These are phyloP conservation scores for Glycine latifolia DNA, from an alignment of 306 rosid species.

Conservation along the genomic window DNA sequence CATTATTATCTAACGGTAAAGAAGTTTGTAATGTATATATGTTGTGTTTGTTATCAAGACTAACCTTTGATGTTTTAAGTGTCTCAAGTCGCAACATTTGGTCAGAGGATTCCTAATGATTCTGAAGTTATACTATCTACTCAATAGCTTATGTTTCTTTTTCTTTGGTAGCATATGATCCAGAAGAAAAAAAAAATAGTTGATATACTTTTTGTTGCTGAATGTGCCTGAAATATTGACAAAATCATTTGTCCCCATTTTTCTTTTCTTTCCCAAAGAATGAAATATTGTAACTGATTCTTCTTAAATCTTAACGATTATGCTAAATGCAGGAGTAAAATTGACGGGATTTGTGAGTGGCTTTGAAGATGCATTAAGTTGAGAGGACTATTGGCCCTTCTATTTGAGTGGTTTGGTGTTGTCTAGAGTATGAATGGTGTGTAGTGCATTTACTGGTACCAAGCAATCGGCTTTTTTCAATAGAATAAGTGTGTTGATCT, in stretches of 20 bases:
- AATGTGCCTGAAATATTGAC: neutral
- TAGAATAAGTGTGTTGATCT: constrained; percentile 28
- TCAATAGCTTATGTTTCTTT: no score
- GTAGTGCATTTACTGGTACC: constrained; percentile 17
- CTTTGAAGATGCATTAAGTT: constrained; percentile 22
- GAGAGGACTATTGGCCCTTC: constrained; percentile 36
- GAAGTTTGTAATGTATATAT: neutral
- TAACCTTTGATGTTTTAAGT: neutral
- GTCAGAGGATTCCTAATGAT: neutral
- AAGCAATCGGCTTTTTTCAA: neutral
- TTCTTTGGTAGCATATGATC: no score
- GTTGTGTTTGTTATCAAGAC: neutral
- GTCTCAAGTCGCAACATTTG: neutral
- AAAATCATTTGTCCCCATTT: neutral
- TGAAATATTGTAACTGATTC: neutral
- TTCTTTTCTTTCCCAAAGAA: no score
- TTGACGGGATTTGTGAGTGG: constrained; percentile 17
- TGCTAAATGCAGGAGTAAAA: constrained; percentile 53
- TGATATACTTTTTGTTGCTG: no score
- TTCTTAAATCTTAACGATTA: neutral
- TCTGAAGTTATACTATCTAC: no score
- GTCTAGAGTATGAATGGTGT: constrained; percentile 32
- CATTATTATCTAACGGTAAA: neutral
- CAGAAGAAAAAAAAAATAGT: no score
- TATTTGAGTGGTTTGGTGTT: constrained; percentile 40